Base-by-base conservation (phyloP, 2,329 filamentous ascomycete genomes). In the Fusarium sp. region DNA sequence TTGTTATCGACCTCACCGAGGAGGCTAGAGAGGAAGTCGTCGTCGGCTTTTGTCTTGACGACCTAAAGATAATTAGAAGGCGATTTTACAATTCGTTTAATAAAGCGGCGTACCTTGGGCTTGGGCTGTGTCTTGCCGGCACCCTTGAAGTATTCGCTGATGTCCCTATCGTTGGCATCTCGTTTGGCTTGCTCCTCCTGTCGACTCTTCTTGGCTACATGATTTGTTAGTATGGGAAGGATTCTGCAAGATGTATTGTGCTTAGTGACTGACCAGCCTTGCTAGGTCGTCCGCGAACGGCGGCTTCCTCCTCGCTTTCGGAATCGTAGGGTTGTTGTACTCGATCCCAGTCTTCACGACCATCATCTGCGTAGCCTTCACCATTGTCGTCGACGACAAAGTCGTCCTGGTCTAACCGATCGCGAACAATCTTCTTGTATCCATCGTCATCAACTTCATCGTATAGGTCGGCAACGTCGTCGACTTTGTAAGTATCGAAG, bases 371-470 rank as follows among this genome's bases (percentile, higher is more conserved):
- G 76, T 99, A 99, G 38, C 96, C 95, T 78, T 95, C 94, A 76
- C 95, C 95, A 83, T 98, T 97, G 82, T 99, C 96, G 83, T 98
- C 96, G 63, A 99, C 95, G 53, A 99, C 95, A 76, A 99, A 99
- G 82, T 99, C 96, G 75, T 99, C 96, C 75, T 97, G 87, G 77
- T 98, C 93, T 52, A 99, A 85, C 46, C 96, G 91, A 58, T 91
- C 90, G 42, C 96, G 89, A 15, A 99, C 94, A 71, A 98, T 91
- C 79, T 97, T 97, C 84, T 98, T 98, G 85, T 99, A 99, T 52
- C 93, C 92, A 76, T 96, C 95, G 75, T 99, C 96, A 77, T 98
- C 95, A 48, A 99, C 94, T 75, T 97, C 95, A 68, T 98, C 96
- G 82, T 98, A 99, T 44, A 99, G 85, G 72, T 93, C 90, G 70